A percentile compares a stretch with the other conserved stretches of the same genome.
Evolutionary conservation across 2,329 filamentous ascomycete genomes (phyloP).

Genomic region (Penicillium carneum): DNA sequence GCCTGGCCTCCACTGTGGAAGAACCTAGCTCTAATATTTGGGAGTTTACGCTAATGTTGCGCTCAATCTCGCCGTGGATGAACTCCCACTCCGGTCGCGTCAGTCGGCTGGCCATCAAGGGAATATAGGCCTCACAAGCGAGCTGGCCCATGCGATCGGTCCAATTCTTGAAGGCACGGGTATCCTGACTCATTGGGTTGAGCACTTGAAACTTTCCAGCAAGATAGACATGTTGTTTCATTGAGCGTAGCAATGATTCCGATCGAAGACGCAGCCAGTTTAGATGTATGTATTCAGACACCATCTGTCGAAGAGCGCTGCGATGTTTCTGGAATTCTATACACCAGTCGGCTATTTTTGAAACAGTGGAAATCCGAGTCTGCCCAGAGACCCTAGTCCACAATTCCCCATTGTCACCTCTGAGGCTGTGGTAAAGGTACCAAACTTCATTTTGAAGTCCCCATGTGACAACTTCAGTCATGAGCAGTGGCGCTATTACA

Average conservation of each 20-base stretch:
- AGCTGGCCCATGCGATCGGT: conserved; percentile 11
- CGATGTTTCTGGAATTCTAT: conserved; percentile 12
- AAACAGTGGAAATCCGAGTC: background rate
- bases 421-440: conserved; percentile 23
- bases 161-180: conserved; percentile 31
- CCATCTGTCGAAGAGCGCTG: conserved; percentile 12
- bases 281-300: conserved; percentile 21
- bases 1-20: background rate
- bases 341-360: conserved; percentile 1
- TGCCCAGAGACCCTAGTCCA: conserved; percentile 10
- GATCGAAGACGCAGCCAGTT: conserved; percentile 38
- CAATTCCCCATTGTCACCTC: conserved; percentile 12
- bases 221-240: conserved; percentile 25
- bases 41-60: too few species aligned
- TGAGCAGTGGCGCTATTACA: conserved; percentile 33
- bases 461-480: background rate
- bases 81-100: background rate
- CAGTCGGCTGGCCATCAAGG: background rate
- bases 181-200: conserved; percentile 34
- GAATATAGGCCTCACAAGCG: background rate
- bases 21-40: conserved; percentile 3
- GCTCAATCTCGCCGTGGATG: background rate
- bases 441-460: conserved; percentile 19
- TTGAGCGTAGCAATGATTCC: conserved; percentile 30
- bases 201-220: conserved; percentile 28